Evolutionary conservation across 176 grass and related monocot genomes (phyloP).

Genomic region (Avena atlantica): DNA sequence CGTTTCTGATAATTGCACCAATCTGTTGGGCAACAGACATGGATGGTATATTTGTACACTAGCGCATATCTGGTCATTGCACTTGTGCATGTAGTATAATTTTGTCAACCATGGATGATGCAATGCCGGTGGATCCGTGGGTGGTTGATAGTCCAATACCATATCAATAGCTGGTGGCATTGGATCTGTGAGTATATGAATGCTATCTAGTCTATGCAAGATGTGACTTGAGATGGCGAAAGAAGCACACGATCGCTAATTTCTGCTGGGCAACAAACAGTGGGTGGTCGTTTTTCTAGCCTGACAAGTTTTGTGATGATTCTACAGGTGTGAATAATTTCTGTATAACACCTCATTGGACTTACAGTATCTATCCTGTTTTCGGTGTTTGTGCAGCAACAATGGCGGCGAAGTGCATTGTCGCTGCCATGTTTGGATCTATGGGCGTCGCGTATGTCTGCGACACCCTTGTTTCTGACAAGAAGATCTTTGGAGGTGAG

Average conservation of each 20-base stretch:
- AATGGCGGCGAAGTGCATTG: constrained; percentile 49
- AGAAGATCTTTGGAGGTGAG: constrained; percentile 68
- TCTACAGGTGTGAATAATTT: background rate
- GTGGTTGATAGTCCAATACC: background rate
- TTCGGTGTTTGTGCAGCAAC: constrained; percentile 32
- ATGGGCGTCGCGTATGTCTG: constrained; percentile 52
- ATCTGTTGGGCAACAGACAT: background rate
- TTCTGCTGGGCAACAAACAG: background rate
- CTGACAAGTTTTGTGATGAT: background rate
- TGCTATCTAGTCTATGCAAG: background rate
- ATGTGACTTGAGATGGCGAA: background rate
- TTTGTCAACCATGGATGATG: background rate
- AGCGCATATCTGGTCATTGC: background rate
- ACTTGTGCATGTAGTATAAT: background rate
- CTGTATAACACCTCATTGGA: background rate
- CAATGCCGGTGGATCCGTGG: background rate
- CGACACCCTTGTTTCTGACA: constrained; percentile 54
- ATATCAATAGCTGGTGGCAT: background rate
- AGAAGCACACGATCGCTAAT: background rate
- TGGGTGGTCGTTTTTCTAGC: background rate
- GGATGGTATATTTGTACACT: background rate
- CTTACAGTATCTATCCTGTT: background rate
- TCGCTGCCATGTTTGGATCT: constrained; percentile 33
- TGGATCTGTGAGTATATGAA: background rate
- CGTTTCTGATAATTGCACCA: no score